Evolutionary conservation across 129 eudicot species (phyloP), one percentile per base, ranked within the genome.

Genomic region (Centaurea solstitialis): DNA sequence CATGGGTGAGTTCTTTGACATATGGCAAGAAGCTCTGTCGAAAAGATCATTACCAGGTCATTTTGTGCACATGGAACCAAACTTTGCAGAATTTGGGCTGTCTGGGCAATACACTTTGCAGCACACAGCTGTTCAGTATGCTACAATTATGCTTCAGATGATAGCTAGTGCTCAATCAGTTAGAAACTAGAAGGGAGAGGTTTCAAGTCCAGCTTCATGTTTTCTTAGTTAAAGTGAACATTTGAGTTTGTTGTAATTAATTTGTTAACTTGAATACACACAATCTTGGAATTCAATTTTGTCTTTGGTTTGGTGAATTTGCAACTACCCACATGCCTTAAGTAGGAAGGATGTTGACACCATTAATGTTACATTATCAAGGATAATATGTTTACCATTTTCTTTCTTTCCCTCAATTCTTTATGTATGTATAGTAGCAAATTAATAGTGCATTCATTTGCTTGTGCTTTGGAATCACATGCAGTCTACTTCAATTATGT

Each of bases 121-220:
- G 50, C 97, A 94, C 88, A 92, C 97, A 33, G 93, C 93, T 39
- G 97, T 90, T 82, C 97, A 92, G 86, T 94, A 92, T 79, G 96
- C 96, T 53, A 84, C 88, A 40, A 84, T 94, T 70, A 94, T 88
- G 90, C 91, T 87, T 72, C 98, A 90, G 76, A 82, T 90, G 94
- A 89, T 92, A 57, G 94, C 98, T 61, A 86, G 92, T 1, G 93
- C 90, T 21, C 97, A 92, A 72, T 72, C 91, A 3, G 83, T 73
- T 24, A 89, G 98, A 87, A 94, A 90, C 79, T 94, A 92, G 84
- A 80, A 41, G 45, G 21, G 68, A 18, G 30, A 21, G n/a, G 12
- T 73, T 53, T 21, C 47, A 57, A 20, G 21, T 73, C 53, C 59
- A 20, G 57, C 9, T 37, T 41, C 64, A 22, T 40, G 3, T 73